Percentiles rank a stretch among this genome's conserved stretches.
Conservation (phyloP, 352 stramenopile species). For the Phytopythium mirpurense region DNA sequence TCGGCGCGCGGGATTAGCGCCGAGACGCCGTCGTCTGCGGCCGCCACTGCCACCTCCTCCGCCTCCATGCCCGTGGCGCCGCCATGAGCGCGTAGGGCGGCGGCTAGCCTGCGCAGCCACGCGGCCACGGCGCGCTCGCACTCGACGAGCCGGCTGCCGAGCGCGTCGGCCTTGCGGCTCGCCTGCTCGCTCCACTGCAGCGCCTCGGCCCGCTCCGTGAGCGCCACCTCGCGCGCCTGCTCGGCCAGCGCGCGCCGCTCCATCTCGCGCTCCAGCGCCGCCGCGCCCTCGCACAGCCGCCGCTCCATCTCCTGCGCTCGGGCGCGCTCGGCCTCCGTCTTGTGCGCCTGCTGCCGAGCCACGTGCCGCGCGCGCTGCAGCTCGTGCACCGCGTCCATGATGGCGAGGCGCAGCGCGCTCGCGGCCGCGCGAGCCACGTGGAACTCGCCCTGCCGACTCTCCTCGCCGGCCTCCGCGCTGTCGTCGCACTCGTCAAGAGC, state of each 20-base stretch:
- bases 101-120: neutral
- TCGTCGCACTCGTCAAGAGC: neutral
- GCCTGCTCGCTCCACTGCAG: conserved; percentile 58
- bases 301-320: conserved; percentile 35
- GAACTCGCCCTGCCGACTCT: conserved; percentile 24
- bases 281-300: conserved; percentile 25
- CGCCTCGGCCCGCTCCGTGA: conserved; percentile 52
- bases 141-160: conserved; percentile 29
- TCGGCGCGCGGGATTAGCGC: conserved; percentile 14
- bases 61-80: neutral
- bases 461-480: conserved; percentile 6
- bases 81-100: neutral
- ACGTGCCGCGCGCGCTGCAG: conserved; percentile 36
- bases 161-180: conserved; percentile 41
- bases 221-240: conserved; percentile 56
- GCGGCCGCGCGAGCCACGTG: conserved; percentile 45
- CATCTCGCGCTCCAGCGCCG: conserved; percentile 30
- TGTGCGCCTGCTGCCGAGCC: conserved; percentile 23
- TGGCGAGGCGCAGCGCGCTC: conserved; percentile 38
- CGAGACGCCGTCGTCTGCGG: neutral
- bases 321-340: conserved; percentile 25
- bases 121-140: conserved; percentile 14
- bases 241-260: conserved; percentile 42
- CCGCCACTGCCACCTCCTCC: neutral
- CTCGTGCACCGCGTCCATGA: conserved; percentile 43